Evolutionary conservation across 352 stramenopile genomes (phyloP), one percentile per base, ranked within the genome.

Genomic region (Elongisporangium anandrum): DNA sequence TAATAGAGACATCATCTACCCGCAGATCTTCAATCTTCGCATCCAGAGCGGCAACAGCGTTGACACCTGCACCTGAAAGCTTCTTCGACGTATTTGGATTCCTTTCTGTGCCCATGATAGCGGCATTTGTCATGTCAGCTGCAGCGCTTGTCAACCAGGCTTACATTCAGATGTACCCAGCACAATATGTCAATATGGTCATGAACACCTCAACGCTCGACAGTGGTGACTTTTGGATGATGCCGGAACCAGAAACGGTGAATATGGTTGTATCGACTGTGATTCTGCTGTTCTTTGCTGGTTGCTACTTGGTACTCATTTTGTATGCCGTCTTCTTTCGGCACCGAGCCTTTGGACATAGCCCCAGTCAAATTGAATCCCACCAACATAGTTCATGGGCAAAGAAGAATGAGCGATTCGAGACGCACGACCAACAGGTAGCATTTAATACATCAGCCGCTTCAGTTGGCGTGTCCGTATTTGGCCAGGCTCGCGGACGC

Each of bases 41-140:
- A 45, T 16, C 34, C 1, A 17, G 17, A 17, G 12, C 26, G 12
- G 17, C 34, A 12, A 4, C 10, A 45, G 34, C 17, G 7, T 38
- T 5, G 26, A 9, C 12, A 22, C 49, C 49, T 26, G 20, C 49
- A 15, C 9, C 21, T 19, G 64, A 84, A 12, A 69, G 72, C 8
- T 86, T 86, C 57, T 75, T 72, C 57, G 72, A 76, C 23, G 67
- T 78, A 7, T 84, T 82, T 51, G 77, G 73, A 2, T 50, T 63
- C 0, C 54, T 86, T 10, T 73, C 73, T 0, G 39, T 82, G 2
- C 59, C 68, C 0, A 82, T 81, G 72, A 10, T 84, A 3, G 1
- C 67, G 15, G 69, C 67, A 2, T 84, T 87, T 54, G 24, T 70
- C 12, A 48, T 70, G 17, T 71, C 69, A 0, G 63, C 72, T 41